A percentile compares a stretch with the other conserved stretches of the same genome.
These are phyloP conservation scores for Filosporella fistucella DNA, from an alignment of 495 filamentous ascomycete species.

Conservation along the genomic window DNA sequence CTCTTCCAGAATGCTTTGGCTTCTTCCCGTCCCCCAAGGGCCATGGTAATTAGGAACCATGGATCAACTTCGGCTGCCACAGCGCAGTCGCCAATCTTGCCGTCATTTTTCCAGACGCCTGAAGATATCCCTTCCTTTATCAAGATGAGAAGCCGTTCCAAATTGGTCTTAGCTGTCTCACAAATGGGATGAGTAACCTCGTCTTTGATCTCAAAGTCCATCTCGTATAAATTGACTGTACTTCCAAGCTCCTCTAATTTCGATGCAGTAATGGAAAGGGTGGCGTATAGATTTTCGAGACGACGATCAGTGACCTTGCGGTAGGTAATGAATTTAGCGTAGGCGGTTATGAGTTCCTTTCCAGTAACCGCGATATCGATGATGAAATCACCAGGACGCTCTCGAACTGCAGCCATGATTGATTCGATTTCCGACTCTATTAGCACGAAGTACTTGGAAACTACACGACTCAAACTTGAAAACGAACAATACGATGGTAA, in stretches of 20 bases:
- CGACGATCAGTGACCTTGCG: conserved; percentile 9
- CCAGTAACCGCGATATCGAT: conserved; percentile 3
- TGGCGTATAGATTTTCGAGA: conserved; percentile 9
- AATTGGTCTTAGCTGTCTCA: conserved; percentile 9
- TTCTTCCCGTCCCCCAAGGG: conserved; percentile 9
- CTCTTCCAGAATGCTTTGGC: conserved; percentile 7
- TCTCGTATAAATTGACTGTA: conserved; percentile 8
- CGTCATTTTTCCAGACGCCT: conserved; percentile 8
- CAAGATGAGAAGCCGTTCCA: conserved; percentile 8
- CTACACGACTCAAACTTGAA: no score
- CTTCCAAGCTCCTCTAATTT: not conserved
- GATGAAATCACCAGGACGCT: conserved; percentile 8
- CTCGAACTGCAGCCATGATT: not conserved
- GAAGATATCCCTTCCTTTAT: not conserved
- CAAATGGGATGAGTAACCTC: not conserved
- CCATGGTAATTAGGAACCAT: conserved; percentile 12
- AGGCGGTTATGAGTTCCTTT: not conserved
- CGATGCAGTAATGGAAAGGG: conserved; percentile 3
- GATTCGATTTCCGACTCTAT: no score
- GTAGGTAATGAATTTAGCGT: conserved; percentile 13
- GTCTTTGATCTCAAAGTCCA: conserved; percentile 1
- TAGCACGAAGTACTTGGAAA: no score
- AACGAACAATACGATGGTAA: no score
- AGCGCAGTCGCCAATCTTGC: not conserved
- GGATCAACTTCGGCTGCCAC: conserved; percentile 11